Base-by-base conservation (phyloP, 257 asterid species). In the Nicotiana paniculata region DNA sequence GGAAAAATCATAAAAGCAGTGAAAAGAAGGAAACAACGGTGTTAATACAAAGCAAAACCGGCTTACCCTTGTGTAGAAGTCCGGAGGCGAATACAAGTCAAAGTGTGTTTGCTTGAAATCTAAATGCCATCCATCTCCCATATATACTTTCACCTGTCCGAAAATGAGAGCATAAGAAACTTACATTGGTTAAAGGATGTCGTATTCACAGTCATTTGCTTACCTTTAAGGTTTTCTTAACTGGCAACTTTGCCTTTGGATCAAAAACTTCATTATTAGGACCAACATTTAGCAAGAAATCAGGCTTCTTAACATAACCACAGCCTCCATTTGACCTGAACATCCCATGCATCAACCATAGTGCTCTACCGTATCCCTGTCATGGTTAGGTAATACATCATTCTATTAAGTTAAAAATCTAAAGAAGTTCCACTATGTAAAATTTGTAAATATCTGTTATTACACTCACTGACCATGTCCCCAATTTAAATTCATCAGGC, bases 101-200 rank as follows among this genome's bases (percentile, higher is more conserved):
- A 95, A 95, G 91, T 95, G 98, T 26, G 98, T 95, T 85, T 90
- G 97, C 85, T 91, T 92, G 59, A 95, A 95, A 83, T 93, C 98
- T 92, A 92, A 80, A 84, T 91, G 97, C 98, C 98, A 95, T 70
- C 98, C 98, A 81, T 93, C 97, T 63, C 98, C 98, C 93, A 88
- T 89, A 88, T 95, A 95, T 70, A 93, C 93, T 83, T 89, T 95
- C 54, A 93, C 98, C 97, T 94, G 87, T 83, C 66, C 77, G 67
- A 54, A 12, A 69, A 48, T 51, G 62, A 75, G 46, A 75, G 15
- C 62, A 1, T 51, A 28, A 75, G 46, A 7, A 9, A 75, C 63
- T 51, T 6, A 10, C 28, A 75, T 0, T 1, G 33, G n/a, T 75
- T 51, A 28, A 51, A 51, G 39, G 46, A 75, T 26, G 43, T 15